Conservation (phyloP, 225 moss, liverwort and hornwort genomes). For the Rhytidiadelphus loreus region DNA sequence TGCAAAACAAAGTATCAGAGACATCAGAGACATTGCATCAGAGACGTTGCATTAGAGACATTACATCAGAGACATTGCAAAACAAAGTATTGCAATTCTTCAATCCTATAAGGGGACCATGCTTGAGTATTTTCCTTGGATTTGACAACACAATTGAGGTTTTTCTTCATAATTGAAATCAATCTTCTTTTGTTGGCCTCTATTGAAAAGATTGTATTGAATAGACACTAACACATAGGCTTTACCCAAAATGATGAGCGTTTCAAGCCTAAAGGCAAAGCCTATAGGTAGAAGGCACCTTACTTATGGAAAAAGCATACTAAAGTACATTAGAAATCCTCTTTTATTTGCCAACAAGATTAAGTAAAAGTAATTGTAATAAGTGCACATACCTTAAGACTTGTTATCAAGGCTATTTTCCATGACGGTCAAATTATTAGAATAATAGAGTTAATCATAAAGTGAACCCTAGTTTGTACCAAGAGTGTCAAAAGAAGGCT, state of each 20-base stretch:
- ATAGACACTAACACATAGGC: background rate
- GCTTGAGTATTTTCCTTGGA: background rate
- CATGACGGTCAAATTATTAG: background rate
- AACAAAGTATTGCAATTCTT: background rate
- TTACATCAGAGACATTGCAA: fast-evolving
- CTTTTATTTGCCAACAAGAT: background rate
- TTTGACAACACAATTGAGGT: background rate
- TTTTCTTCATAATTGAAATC: background rate
- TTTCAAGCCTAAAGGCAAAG: fast-evolving
- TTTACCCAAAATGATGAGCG: background rate
- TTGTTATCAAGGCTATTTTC: fast-evolving
- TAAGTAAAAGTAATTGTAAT: fast-evolving
- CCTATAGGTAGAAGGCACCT: background rate
- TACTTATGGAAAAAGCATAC: background rate
- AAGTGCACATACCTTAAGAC: background rate
- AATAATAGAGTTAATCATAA: background rate
- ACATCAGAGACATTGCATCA: too few relatives aligned
- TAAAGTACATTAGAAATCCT: fast-evolving
- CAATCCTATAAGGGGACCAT: background rate
- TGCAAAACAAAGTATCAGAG: too few relatives aligned
- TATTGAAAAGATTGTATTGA: too few relatives aligned
- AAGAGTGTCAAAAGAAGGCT: too few relatives aligned
- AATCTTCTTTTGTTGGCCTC: too few relatives aligned
- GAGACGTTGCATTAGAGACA: too few relatives aligned
- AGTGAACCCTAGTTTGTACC: too few relatives aligned